These are phyloP conservation scores for Phlegmacium glaucopus DNA, from an alignment of 768 basidiomycete species.

Conservation along the genomic window DNA sequence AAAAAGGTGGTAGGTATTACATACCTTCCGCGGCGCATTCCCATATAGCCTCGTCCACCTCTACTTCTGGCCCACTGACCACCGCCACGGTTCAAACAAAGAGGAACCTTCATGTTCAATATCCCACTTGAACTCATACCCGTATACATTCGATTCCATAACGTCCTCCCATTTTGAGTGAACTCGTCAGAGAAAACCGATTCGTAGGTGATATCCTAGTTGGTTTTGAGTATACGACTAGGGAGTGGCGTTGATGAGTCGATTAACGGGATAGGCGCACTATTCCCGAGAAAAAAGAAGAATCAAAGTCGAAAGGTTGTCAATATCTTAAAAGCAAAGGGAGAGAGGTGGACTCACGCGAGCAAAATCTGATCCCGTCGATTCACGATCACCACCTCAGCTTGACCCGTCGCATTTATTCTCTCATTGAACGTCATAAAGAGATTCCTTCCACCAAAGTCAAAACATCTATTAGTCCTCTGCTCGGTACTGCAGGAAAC, in stretches of 20 bases:
- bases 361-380: neutral
- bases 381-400: conserved; percentile 13
- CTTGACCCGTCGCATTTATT: conserved; percentile 68
- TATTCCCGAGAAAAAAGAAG: neutral
- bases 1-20: too few species aligned
- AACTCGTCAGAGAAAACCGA: neutral
- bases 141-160: neutral
- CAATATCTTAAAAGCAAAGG: neutral
- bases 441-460: conserved; percentile 42
- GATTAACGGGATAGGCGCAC: neutral
- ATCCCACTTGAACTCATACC: neutral
- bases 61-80: too few species aligned
- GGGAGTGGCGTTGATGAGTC: neutral
- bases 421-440: conserved; percentile 54
- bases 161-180: neutral
- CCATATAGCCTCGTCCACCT: too few species aligned
- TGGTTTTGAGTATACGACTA: neutral
- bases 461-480: conserved; percentile 54
- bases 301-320: neutral
- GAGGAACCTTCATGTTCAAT: neutral
- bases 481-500: conserved; percentile 11
- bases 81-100: neutral
- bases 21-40: too few species aligned
- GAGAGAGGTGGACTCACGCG: neutral
- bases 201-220: neutral